Base-by-base conservation (phyloP, 2,329 filamentous ascomycete genomes). In the Arthroderma uncinatum region DNA sequence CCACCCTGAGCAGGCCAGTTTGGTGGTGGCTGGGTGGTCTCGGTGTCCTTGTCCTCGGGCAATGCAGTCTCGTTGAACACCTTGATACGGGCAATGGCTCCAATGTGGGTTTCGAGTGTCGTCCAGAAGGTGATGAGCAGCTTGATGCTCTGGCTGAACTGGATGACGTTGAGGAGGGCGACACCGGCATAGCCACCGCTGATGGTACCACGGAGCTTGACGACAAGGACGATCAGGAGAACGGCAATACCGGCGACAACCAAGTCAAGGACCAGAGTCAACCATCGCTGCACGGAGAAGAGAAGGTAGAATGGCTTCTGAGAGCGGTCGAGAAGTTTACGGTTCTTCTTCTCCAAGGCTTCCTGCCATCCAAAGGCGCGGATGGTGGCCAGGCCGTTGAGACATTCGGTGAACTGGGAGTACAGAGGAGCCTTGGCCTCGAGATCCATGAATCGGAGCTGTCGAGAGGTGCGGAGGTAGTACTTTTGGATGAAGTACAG, bases 381-480 rank as follows among this genome's bases (percentile, higher is more conserved):
- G 25, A 83, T 73, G 0, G 81, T 83, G 0, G 74, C 71, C 0
- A 83, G 64, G 0, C 82, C 82, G 34, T 75, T 75, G 42, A 82
- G 73, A 1, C 77, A 79, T 60, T 83, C 80, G 21, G 78, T 71
- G 61, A 83, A 83, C 59, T 82, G 71, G 14, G 73, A 79, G 69
- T 80, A 82, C 0, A 84, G 68, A 0, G 81, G 81, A 0, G 78
- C 77, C 61, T 84, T 83, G 1, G 79, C 76, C 64, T 85, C 82
- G 0, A 85, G 73, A 48, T 85, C 82, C 9, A 85, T 66, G 19
- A 82, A 73, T 53, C 82, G 75, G 6, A 85, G 65, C 64, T 85
- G 82, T 0, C 81, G 71, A 0, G 81, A 83, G 0, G 82, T 85
- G 0, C 79, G 73, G 1, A 85, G 72, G 61, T 85, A 85, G 53